Base-by-base conservation (phyloP, 2,329 filamentous ascomycete species). In the Talaromyces sp. region DNA sequence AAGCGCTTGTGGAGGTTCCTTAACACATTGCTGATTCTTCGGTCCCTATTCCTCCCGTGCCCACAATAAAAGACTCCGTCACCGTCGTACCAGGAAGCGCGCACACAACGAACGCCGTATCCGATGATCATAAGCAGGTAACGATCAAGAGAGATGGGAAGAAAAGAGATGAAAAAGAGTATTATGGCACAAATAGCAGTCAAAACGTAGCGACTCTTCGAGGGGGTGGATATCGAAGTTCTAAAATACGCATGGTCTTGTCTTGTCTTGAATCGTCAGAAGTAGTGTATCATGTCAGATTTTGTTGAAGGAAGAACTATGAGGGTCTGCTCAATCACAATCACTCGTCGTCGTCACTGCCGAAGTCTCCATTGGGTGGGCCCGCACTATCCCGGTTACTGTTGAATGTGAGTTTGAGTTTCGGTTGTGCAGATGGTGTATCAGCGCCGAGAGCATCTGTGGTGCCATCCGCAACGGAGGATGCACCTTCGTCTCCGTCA, bases 341-440 rank as follows among this genome's bases (percentile, higher is more conserved):
- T 71, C 66, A 73, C 58, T 78, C 74, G 12, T 73, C 73, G 33
- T 73, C 73, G 31, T 73, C 70, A 61, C 71, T 75, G 50, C 67
- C 69, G 23, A 69, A 69, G 33, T 66, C 72, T 40, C 73, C 75
- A 39, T 75, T 76, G 14, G 67, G 65, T 50, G 70, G 69, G 59
- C 72, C 75, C 3, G 68, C 69, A 21, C 69, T 70, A 48, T 75
- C 74, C 60, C 72, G 73, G 62, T 75, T 76, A 64, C 71, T 70
- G 60, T 72, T 75, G 63, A 85, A 82, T 23, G 80, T 89, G 65
- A 93, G 81, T 79, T 89, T 92, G 76, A 93, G 70, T 71, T 83
- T 93, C 62, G 77, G 77, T 55, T 88, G 82, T 11, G 55, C 56
- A 25, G 59, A 61, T 3, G 85, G 86, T 14, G 81, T 77, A 21